Conservation (phyloP, 768 basidiomycete species). For the Russula sp. region DNA sequence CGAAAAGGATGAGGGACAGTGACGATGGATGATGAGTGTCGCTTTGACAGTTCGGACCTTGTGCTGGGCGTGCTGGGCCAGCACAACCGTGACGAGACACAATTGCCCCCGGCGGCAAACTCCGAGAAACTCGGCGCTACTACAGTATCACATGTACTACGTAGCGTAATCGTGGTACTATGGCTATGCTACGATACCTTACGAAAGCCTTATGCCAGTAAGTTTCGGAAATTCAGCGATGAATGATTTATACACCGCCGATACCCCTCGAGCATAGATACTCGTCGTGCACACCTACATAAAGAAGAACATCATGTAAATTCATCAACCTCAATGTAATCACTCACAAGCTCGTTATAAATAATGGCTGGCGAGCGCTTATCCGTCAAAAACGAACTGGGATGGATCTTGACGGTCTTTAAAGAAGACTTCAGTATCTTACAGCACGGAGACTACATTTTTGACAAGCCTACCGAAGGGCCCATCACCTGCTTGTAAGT, state of each 20-base stretch:
- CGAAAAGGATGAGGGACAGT: neutral
- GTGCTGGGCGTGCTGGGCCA: neutral
- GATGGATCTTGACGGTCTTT: constrained; percentile 85
- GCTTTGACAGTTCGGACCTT: neutral
- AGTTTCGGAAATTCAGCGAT: constrained; percentile 29
- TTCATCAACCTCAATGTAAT: neutral
- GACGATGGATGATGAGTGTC: constrained; percentile 7
- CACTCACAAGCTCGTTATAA: constrained; percentile 85
- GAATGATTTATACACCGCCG: constrained; percentile 61
- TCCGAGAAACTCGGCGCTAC: neutral
- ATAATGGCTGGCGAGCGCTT: constrained; percentile 84
- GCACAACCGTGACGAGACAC: neutral
- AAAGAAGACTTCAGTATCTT: constrained; percentile 23
- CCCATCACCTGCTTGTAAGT: constrained; percentile 81
- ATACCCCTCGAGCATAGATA: constrained; percentile 90
- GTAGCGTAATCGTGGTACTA: too few relatives aligned
- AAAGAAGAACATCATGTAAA: constrained; percentile 1
- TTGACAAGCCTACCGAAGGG: constrained; percentile 43
- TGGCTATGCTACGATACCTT: neutral
- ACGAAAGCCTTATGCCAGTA: constrained; percentile 1
- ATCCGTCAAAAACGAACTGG: constrained; percentile 73
- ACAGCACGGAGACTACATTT: neutral
- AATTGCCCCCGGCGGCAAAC: neutral
- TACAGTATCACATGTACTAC: too few relatives aligned
- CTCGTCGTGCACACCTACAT: constrained; percentile 69